A percentile compares a stretch with the other conserved stretches of the same genome.
Conservation (phyloP, 2,329 filamentous ascomycete species). For the Aspergillus quadrilineatus region DNA sequence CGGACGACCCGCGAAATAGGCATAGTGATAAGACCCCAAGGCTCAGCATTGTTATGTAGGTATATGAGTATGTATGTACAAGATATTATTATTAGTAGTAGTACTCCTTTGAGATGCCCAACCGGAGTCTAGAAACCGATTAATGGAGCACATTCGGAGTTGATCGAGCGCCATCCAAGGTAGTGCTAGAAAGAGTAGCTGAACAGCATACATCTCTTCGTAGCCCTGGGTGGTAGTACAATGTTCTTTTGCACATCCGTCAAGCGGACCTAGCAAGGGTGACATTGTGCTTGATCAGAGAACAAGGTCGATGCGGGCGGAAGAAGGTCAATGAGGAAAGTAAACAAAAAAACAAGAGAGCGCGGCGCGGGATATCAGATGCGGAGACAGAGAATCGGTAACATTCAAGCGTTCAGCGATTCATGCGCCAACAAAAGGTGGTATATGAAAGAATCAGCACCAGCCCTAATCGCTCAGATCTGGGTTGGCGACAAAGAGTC, state of each 20-base stretch:
- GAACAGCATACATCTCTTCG: background rate
- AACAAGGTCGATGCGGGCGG: background rate
- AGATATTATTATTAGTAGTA: slow-evolving; percentile 25
- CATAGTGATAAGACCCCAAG: background rate
- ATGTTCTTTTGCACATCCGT: background rate
- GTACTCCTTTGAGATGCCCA: slow-evolving; percentile 18
- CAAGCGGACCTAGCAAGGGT: background rate
- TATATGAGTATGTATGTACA: slow-evolving; percentile 20
- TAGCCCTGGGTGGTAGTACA: background rate
- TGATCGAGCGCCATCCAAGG: background rate
- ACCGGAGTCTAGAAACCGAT: slow-evolving; percentile 11
- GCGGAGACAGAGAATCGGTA: background rate
- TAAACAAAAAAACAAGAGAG: background rate
- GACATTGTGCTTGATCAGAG: background rate
- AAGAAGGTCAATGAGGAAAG: background rate
- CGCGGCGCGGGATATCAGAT: slow-evolving; percentile 9
- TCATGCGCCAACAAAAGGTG: background rate
- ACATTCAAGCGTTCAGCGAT: background rate
- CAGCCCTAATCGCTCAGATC: slow-evolving; percentile 42
- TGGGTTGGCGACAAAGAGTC: slow-evolving; percentile 50
- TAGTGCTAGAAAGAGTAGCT: background rate
- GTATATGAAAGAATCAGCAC: slow-evolving; percentile 5
- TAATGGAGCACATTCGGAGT: slow-evolving; percentile 1
- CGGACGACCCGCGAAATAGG: too few relatives aligned
- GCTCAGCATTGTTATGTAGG: slow-evolving; percentile 5